A percentile compares a stretch with the other conserved stretches of the same genome.
These are phyloP conservation scores for Mucor saturninus DNA, from an alignment of 371 early-diverging fungal genomes.

Conservation along the genomic window DNA sequence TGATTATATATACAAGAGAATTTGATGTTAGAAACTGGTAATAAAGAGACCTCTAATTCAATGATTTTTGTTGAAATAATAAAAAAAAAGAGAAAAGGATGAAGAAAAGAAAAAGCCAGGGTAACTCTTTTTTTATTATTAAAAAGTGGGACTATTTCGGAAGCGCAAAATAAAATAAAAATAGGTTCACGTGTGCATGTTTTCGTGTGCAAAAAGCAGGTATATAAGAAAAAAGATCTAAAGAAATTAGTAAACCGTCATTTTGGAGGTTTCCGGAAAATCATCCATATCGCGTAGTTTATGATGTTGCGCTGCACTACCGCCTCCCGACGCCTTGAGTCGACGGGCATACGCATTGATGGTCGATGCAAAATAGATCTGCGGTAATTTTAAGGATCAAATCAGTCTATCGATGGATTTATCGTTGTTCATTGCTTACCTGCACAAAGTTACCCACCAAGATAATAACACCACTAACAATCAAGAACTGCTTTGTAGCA, in stretches of 20 bases:
- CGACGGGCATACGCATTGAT: conserved; percentile 28
- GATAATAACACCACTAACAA: conserved; percentile 17
- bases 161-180: not conserved
- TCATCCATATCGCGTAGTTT: conserved; percentile 30
- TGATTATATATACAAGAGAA: not conserved
- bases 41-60: conserved; percentile 3
- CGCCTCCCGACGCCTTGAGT: conserved; percentile 12
- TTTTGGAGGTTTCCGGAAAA: conserved; percentile 29
- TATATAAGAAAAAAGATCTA: not conserved
- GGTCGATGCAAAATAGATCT: conserved; percentile 27
- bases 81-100: conserved; percentile 7
- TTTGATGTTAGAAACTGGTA: not conserved
- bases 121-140: conserved; percentile 6
- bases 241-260: conserved; percentile 16
- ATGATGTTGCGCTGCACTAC: conserved; percentile 22
- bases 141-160: not conserved
- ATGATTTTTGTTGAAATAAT: not conserved
- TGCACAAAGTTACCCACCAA: conserved; percentile 22
- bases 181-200: not conserved
- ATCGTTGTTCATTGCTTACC: not conserved
- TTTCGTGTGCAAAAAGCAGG: not conserved
- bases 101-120: not conserved
- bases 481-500: conserved; percentile 19
- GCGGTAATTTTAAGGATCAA: not conserved
- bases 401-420: not conserved